Percentiles rank a stretch among this genome's conserved stretches.
phyloP scores from a whole-genome alignment of 2,329 filamentous ascomycete genomes.

The Aphanoascus verrucosus region DNA sequence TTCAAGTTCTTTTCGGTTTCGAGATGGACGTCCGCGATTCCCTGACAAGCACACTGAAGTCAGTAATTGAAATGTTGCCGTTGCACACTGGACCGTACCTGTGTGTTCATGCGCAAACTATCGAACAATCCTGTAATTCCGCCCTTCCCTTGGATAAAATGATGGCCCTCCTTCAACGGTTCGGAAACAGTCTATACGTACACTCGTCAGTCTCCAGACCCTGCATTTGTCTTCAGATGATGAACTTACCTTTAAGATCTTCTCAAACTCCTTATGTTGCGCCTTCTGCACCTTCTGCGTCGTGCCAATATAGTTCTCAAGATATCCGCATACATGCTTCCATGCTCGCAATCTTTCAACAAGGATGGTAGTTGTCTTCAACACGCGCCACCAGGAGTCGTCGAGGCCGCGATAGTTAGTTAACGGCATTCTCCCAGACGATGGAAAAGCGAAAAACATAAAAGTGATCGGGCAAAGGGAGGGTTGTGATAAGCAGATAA shows the following conservation, averaged over 20 bases:
- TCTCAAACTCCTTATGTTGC: slow-evolving; percentile 91
- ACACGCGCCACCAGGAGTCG: slow-evolving; percentile 8
- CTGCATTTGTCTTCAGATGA: not conserved
- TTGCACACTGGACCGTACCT: slow-evolving; percentile 43
- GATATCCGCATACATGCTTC: slow-evolving; percentile 85
- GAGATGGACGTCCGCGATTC: slow-evolving; percentile 73
- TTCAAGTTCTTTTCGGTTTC: slow-evolving; percentile 90
- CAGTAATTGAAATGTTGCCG: not conserved
- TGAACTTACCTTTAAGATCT: slow-evolving; percentile 58
- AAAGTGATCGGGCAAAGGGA: not conserved
- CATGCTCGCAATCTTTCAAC: slow-evolving; percentile 82
- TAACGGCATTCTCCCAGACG: not conserved
- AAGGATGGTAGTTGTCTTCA: slow-evolving; percentile 65
- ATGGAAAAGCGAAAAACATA: not conserved
- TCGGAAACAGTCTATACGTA: slow-evolving; percentile 60
- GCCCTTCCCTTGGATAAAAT: slow-evolving; percentile 84
- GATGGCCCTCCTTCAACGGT: slow-evolving; percentile 77
- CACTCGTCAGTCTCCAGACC: not conserved
- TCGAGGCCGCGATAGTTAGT: slow-evolving; percentile 11
- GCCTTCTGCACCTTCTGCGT: slow-evolving; percentile 78
- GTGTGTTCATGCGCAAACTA: slow-evolving; percentile 84
- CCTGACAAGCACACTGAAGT: slow-evolving; percentile 37
- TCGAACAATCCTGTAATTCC: slow-evolving; percentile 86
- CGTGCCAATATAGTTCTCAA: slow-evolving; percentile 78
- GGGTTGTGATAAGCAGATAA: not conserved